Conservation (phyloP, 805 yeast genomes). For the Schwanniomyces occidentalis region DNA sequence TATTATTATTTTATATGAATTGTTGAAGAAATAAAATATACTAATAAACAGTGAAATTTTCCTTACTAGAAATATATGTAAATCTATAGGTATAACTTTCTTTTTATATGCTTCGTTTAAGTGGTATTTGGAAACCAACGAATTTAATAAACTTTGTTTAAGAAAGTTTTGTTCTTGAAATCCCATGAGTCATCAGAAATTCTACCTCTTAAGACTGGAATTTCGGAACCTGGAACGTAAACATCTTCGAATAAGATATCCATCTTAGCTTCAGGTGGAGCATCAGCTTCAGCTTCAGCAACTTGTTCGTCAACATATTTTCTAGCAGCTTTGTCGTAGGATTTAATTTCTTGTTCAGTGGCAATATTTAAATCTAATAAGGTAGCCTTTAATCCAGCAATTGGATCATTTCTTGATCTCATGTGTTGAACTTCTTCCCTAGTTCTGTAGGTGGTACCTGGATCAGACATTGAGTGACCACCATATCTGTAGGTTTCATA, state of each 20-base stretch:
- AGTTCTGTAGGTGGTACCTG: slow-evolving; percentile 99
- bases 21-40: no score
- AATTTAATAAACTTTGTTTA: slow-evolving; percentile 45
- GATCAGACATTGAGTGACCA: slow-evolving; percentile 99
- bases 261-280: slow-evolving; percentile 95
- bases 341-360: slow-evolving; percentile 91
- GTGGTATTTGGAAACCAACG: no score
- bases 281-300: slow-evolving; percentile 88
- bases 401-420: slow-evolving; percentile 98
- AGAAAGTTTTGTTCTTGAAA: slow-evolving; percentile 53
- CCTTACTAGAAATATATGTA: no score
- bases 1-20: no score
- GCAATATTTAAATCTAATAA: slow-evolving; percentile 82
- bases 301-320: slow-evolving; percentile 93
- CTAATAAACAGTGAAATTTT: no score
- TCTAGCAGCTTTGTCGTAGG: slow-evolving; percentile 95
- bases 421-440: slow-evolving; percentile 99
- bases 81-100: no score
- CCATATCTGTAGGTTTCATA: slow-evolving; percentile 99
- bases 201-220: slow-evolving; percentile 93
- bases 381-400: slow-evolving; percentile 90
- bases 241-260: slow-evolving; percentile 95
- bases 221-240: slow-evolving; percentile 91
- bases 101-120: no score
- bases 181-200: slow-evolving; percentile 94